Conservation (phyloP, 495 filamentous ascomycete genomes). For the Peziza echinospora region DNA sequence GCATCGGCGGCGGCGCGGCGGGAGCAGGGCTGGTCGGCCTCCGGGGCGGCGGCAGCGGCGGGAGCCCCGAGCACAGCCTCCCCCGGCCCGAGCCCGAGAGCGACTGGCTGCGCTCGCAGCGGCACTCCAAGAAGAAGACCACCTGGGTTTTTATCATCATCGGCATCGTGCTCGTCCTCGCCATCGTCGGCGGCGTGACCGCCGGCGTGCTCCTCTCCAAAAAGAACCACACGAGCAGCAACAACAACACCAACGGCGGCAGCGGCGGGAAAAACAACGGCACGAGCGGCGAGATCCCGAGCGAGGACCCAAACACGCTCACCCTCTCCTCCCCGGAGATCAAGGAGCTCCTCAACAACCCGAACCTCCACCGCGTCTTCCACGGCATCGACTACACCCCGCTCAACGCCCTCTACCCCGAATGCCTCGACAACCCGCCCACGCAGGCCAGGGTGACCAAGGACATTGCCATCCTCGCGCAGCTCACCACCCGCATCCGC, state of each 20-base stretch:
- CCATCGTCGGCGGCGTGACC: slow-evolving; percentile 56
- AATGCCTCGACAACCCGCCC: slow-evolving; percentile 54
- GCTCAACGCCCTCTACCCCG: slow-evolving; percentile 72
- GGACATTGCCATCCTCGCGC: slow-evolving; percentile 76
- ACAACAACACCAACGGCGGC: slow-evolving; percentile 5
- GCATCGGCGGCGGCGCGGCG: not conserved
- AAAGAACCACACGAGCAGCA: slow-evolving; percentile 11
- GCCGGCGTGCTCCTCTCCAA: slow-evolving; percentile 43
- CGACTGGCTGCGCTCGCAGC: slow-evolving; percentile 36
- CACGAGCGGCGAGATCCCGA: slow-evolving; percentile 3
- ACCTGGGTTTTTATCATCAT: slow-evolving; percentile 46
- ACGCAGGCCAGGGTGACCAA: slow-evolving; percentile 86
- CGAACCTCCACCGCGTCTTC: slow-evolving; percentile 73
- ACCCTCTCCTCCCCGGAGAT: slow-evolving; percentile 33
- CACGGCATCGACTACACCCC: slow-evolving; percentile 96
- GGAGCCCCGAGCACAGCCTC: slow-evolving; percentile 4
- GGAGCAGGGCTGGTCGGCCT: too few relatives aligned
- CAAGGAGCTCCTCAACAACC: slow-evolving; percentile 55
- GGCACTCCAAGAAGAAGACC: slow-evolving; percentile 42
- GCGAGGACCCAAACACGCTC: slow-evolving; percentile 7
- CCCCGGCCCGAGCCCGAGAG: slow-evolving; percentile 20
- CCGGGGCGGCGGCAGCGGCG: slow-evolving; percentile 1
- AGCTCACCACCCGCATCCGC: slow-evolving; percentile 72
- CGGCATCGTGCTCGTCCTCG: slow-evolving; percentile 39
- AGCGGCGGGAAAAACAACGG: slow-evolving; percentile 14